Evolutionary conservation across 331 rosid species (phyloP).

Genomic region (Ulmus americana): DNA sequence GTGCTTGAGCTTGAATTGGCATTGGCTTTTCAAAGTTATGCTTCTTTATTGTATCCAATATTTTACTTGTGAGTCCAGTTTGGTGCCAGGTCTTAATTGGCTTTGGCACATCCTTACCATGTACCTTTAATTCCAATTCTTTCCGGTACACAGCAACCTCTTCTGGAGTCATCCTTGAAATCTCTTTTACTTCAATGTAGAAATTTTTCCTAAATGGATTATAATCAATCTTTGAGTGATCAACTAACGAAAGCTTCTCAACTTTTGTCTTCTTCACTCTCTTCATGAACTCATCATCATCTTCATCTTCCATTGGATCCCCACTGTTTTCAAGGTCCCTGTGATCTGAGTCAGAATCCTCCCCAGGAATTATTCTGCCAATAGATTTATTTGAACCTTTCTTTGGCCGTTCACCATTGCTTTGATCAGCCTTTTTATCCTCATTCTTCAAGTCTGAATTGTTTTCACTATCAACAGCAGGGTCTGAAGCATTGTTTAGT

Average conservation of each 20-base stretch:
- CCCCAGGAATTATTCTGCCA: constrained; percentile 94
- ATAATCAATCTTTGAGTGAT: constrained; percentile 87
- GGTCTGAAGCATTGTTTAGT: constrained; percentile 38
- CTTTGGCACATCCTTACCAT: constrained; percentile 95
- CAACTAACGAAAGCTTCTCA: constrained; percentile 87
- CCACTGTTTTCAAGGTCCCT: constrained; percentile 59
- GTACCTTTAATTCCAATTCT: constrained; percentile 79
- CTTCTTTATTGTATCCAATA: constrained; percentile 72
- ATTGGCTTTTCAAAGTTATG: constrained; percentile 71
- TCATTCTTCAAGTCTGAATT: constrained; percentile 35
- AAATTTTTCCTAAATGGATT: constrained; percentile 59
- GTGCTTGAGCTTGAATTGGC: constrained; percentile 87
- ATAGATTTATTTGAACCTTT: constrained; percentile 52
- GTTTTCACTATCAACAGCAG: constrained; percentile 30
- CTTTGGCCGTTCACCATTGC: constrained; percentile 40
- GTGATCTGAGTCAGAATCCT: constrained; percentile 82
- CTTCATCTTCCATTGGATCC: constrained; percentile 63
- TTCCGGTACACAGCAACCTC: constrained; percentile 68
- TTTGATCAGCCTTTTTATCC: constrained; percentile 40
- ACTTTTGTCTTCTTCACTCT: constrained; percentile 93
- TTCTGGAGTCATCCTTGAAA: constrained; percentile 55
- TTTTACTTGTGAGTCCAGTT: constrained; percentile 85
- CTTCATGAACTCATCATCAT: constrained; percentile 94
- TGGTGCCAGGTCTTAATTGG: constrained; percentile 87
- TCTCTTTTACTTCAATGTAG: constrained; percentile 75